Evolutionary conservation across 805 yeast species (phyloP).

Genomic region (Yarrowia deformans): DNA sequence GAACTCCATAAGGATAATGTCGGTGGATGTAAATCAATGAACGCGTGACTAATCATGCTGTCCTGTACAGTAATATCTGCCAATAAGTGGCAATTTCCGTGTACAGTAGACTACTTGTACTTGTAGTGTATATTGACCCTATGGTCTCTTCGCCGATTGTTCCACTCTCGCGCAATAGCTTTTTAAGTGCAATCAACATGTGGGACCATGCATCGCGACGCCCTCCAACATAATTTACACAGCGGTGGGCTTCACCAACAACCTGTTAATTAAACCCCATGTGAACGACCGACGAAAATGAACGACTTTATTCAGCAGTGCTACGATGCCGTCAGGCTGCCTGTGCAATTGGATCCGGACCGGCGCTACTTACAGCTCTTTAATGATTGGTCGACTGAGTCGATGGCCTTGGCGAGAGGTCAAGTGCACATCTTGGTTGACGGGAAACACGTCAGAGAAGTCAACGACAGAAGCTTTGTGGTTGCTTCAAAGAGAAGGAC

Average conservation of each 20-base stretch:
- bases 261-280: neutral
- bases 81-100: too few relatives aligned
- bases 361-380: neutral
- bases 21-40: too few relatives aligned
- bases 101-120: too few relatives aligned
- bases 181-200: neutral
- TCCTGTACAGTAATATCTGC: too few relatives aligned
- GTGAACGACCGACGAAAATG: neutral
- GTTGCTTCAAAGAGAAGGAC: too few relatives aligned
- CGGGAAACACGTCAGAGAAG: too few relatives aligned
- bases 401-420: neutral
- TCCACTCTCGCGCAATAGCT: too few relatives aligned
- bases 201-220: neutral
- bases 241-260: neutral
- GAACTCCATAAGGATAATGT: neutral
- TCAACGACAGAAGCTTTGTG: too few relatives aligned
- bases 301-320: neutral
- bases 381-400: neutral
- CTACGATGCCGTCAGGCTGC: neutral
- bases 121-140: too few relatives aligned
- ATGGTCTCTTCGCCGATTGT: too few relatives aligned
- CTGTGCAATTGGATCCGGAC: neutral
- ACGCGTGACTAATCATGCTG: too few relatives aligned
- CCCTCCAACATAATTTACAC: too few relatives aligned
- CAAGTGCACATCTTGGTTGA: neutral